phyloP scores from a whole-genome alignment of 2,329 filamentous ascomycete genomes.

The Hymenoscyphus occultus region DNA sequence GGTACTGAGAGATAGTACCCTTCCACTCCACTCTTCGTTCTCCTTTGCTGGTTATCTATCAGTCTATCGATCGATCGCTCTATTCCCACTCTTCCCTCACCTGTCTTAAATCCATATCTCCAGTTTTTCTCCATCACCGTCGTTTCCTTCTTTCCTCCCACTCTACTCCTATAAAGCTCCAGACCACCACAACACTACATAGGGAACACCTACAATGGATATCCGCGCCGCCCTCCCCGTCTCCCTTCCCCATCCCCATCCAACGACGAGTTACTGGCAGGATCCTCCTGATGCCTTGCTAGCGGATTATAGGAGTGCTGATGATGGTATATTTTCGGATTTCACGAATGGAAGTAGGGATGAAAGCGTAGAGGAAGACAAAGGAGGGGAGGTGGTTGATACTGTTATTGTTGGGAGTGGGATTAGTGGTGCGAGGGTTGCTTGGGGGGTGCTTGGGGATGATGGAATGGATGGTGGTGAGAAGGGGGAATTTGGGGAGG shows the following conservation, averaged over 20 bases:
- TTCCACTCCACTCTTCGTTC: no score
- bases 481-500: background rate
- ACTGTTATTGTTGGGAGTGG: conserved; percentile 29
- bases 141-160: background rate
- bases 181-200: background rate
- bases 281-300: conserved; percentile 33
- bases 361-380: no score
- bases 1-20: no score
- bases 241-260: conserved; percentile 34
- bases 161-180: background rate
- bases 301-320: conserved; percentile 33
- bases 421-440: conserved; percentile 26
- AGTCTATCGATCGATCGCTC: no score
- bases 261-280: conserved; percentile 39
- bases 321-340: no score
- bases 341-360: no score
- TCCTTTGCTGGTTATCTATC: no score
- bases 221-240: conserved; percentile 24
- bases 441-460: conserved; percentile 15
- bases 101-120: background rate
- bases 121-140: no score
- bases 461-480: no score
- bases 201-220: conserved; percentile 20
- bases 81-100: background rate
- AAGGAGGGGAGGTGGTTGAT: conserved; percentile 18